Conservation (phyloP, 192 early-diverging fungal genomes). For the Coemansia sp. region DNA sequence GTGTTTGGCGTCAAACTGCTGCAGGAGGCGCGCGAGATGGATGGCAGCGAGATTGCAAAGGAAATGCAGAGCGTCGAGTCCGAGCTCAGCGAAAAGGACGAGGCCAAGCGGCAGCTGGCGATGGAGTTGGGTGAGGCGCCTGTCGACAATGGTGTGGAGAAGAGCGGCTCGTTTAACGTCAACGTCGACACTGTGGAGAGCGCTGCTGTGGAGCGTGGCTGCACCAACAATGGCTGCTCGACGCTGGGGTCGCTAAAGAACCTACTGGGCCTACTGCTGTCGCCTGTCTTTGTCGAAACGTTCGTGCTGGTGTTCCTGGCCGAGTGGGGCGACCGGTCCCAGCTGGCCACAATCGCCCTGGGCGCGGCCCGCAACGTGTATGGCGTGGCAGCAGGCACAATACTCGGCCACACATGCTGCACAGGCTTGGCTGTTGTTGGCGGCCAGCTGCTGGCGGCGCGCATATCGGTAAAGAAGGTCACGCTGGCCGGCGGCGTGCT, state of each 20-base stretch:
- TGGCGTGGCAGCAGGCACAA: slow-evolving; percentile 82
- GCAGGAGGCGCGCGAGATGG: slow-evolving; percentile 80
- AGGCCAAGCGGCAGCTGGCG: slow-evolving; percentile 51
- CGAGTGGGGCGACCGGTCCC: slow-evolving; percentile 97
- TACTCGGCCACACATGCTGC: slow-evolving; percentile 89
- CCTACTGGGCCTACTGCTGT: slow-evolving; percentile 72
- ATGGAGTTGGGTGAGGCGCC: slow-evolving; percentile 58
- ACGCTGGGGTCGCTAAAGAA: slow-evolving; percentile 60
- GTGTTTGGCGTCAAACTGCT: slow-evolving; percentile 91
- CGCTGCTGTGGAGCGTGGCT: slow-evolving; percentile 5
- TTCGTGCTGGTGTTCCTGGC: slow-evolving; percentile 96
- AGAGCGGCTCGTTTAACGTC: slow-evolving; percentile 25
- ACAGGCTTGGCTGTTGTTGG: slow-evolving; percentile 90
- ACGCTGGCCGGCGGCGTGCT: slow-evolving; percentile 81
- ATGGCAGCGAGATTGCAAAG: slow-evolving; percentile 77
- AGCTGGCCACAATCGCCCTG: slow-evolving; percentile 94
- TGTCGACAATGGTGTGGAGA: slow-evolving; percentile 1
- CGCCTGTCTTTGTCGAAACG: slow-evolving; percentile 91
- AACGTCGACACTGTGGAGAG: slow-evolving; percentile 19
- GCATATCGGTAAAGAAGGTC: slow-evolving; percentile 85
- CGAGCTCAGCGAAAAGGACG: slow-evolving; percentile 77
- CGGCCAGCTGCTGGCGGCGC: slow-evolving; percentile 78
- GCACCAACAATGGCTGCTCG: slow-evolving; percentile 9
- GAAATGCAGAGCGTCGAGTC: slow-evolving; percentile 90
- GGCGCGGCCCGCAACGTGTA: slow-evolving; percentile 91